Base-by-base conservation (phyloP, 1,284 basidiomycete species). In the Anthracocystis walkeri region DNA sequence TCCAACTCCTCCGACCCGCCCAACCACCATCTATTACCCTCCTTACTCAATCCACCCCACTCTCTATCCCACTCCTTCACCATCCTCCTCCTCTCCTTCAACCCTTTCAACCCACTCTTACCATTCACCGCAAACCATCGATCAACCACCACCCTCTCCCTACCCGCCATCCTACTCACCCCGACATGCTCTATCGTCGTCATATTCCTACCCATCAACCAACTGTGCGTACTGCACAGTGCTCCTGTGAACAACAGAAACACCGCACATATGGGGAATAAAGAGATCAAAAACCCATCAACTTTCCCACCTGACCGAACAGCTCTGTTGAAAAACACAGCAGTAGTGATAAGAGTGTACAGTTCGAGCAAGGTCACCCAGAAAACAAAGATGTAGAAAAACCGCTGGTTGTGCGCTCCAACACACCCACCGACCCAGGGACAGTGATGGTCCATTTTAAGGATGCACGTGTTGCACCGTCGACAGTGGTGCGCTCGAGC, bases 21-120 rank as follows among this genome's bases (percentile, higher is more conserved):
- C 40, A 91, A 86, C 92, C 92, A 95, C 93, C 93, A 96, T 4
- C 93, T 85, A 83, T 95, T 91, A 0, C 92, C 93, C 80, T 95
- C 93, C 23, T 85, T 88, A 7, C 88, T 88, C 2, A 91, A 87
- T 27, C 87, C 81, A 0, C 94, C 93, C 93, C 93, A 95, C 73
- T 93, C 90, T 7, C 84, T 79, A 77, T 94, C 90, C 91, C 92
- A 94, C 33, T 87, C 59, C 8, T 84, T 49, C 79, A 69, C 56
- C 67, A 79, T 68, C 31, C 53, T 18, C 12, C 63, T 49, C 44
- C 71, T 72, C 38, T 58, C 48, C 21, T 65, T 69, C 12, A 71
- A 20, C 18, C 29, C 53, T 20, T 56, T 42, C 20, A 65, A 41
- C 2, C 60, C 35, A 14, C 71, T n/a, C 54, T 58, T 55, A 66